Conservation (phyloP, 169 alveolate species). For the Plasmodium cynomolgi region DNA sequence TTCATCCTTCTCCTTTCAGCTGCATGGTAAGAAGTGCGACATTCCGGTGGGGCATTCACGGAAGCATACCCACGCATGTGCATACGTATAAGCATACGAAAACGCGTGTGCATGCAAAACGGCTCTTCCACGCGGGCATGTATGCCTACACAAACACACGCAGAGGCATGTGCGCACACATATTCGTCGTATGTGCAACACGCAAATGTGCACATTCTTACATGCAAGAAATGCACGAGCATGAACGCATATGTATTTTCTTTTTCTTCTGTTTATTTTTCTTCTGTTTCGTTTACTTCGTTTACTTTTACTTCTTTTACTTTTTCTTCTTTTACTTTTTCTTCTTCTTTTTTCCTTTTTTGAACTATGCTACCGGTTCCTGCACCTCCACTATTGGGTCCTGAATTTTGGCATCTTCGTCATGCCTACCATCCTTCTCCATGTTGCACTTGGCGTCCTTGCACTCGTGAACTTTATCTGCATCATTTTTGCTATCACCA, state of each 20-base stretch:
- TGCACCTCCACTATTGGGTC: constrained; percentile 67
- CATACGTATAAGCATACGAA: not conserved
- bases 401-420: constrained; percentile 41
- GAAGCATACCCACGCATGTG: constrained; percentile 2
- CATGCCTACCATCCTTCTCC: constrained; percentile 18
- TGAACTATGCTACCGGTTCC: constrained; percentile 69
- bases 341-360: not conserved
- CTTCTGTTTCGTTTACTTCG: not conserved
- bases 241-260: not conserved
- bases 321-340: not conserved
- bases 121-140: not conserved
- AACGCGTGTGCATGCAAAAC: not conserved
- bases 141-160: not conserved
- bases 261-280: not conserved
- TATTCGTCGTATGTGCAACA: not conserved
- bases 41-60: not conserved
- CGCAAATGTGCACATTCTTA: not conserved
- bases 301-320: too few species aligned
- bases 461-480: constrained; percentile 12
- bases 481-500: constrained; percentile 14
- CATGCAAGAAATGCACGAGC: not conserved
- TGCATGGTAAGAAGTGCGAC: not conserved
- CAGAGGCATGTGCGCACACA: not conserved
- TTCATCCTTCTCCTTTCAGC: constrained; percentile 1
- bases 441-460: constrained; percentile 43